Evolutionary conservation across 1,284 basidiomycete species (phyloP), one percentile per base, ranked within the genome.

Genomic region (Cutaneotrichosporon sp.): DNA sequence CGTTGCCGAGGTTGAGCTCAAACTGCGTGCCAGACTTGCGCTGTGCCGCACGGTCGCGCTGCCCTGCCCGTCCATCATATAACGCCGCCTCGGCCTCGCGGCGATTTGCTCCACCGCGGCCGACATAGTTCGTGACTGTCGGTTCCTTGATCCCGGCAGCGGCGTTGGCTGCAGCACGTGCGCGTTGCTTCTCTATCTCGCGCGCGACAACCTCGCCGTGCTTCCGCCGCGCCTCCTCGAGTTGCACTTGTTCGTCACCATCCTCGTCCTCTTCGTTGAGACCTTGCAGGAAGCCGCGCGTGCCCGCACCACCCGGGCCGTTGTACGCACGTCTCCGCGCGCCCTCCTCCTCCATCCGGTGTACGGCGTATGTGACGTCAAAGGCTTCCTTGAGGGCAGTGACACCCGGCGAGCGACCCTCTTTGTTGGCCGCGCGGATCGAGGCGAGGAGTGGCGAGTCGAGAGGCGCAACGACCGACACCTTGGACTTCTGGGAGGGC

Each of bases 301-400:
- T 84, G 16, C 55, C 55, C 1, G 88, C 89, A 30, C 88, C 90
- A 11, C 89, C 90, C 14, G 85, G 85, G 18, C 87, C 88, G 62
- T 89, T 88, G 80, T 90, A 90, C 56, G 90, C 91, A 26, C 90
- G 86, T 63, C 91, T 83, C 58, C 91, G 85, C 0, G 90, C 90
- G 30, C 93, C 94, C 81, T 99, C 97, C 80, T 99, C 97, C 77
- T 98, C 96, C 92, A 97, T 97, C 22, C 97, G 88, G 81, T 99
- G 97, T 0, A 99, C 96, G 13, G 97, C 97, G 79, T 99, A 99
- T 0, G 97, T 97, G 72, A 99, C 90, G 77, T 99, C 97, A 79
- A 99, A 99, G 2, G 97, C 96, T 78, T 99, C 97, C 77, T 97
- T 98, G 80, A 99, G 87, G 0, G 89, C 88, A 0, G 90, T 88